Percentiles rank a stretch among this genome's conserved stretches.
These are phyloP conservation scores for Nadsonia fulvescens DNA, from an alignment of 805 yeast genomes.

Conservation along the genomic window DNA sequence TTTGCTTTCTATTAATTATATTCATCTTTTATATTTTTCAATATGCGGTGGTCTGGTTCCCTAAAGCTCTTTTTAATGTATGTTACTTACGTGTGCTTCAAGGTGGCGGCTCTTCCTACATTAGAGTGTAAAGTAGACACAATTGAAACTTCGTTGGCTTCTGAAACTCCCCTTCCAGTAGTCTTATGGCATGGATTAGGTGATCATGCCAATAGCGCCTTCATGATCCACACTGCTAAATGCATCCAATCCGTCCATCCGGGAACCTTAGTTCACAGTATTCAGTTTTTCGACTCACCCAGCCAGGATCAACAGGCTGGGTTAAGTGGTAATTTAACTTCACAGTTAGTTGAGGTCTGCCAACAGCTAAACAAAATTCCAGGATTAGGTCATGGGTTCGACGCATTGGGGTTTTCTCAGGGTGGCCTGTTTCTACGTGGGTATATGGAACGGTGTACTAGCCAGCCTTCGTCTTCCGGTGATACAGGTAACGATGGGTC, in stretches of 20 bases:
- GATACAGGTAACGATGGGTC: no score
- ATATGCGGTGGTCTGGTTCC: no score
- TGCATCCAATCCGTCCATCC: constrained; percentile 30
- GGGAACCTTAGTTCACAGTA: constrained; percentile 32
- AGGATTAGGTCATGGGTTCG: constrained; percentile 37
- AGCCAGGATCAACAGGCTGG: constrained; percentile 35
- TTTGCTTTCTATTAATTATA: no score
- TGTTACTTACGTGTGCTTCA: no score
- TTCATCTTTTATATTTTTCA: no score
- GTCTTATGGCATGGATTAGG: constrained; percentile 82
- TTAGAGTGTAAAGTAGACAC: no score
- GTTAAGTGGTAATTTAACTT: constrained; percentile 39
- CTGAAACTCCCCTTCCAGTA: constrained; percentile 29
- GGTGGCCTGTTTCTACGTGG: constrained; percentile 71
- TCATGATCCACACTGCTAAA: constrained; percentile 31
- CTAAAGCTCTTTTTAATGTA: no score
- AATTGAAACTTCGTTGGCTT: no score
- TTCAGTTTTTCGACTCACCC: constrained; percentile 32
- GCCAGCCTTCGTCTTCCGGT: constrained; percentile 23
- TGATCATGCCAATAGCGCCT: constrained; percentile 46
- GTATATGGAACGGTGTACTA: constrained; percentile 39
- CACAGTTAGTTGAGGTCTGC: constrained; percentile 38
- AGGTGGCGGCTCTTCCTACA: no score
- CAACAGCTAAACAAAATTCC: constrained; percentile 28
- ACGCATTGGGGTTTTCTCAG: constrained; percentile 66